These are phyloP conservation scores for Mortierella polycephala DNA, from an alignment of 371 early-diverging fungal species.

Conservation along the genomic window DNA sequence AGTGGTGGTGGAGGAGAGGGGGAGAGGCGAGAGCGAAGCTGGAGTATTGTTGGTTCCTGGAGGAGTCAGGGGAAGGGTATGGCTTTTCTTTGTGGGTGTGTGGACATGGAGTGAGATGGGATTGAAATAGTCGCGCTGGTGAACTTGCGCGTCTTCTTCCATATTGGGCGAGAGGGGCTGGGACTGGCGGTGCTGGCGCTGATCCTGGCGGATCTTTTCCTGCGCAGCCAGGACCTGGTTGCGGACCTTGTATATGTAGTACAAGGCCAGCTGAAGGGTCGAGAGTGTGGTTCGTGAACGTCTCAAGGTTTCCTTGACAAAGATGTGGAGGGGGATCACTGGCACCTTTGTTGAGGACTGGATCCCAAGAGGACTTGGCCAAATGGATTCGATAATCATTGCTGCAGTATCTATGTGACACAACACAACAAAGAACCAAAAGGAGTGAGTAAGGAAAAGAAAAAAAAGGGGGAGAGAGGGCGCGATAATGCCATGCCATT, in stretches of 20 bases:
- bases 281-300: conserved; percentile 84
- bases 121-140: conserved; percentile 48
- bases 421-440: neutral
- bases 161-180: conserved; percentile 47
- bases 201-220: conserved; percentile 52
- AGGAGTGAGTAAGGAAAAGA: neutral
- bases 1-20: conserved; percentile 23
- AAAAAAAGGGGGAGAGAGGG: neutral
- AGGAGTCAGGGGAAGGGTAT: conserved; percentile 51
- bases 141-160: conserved; percentile 25
- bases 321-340: conserved; percentile 73
- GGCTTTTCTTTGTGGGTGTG: conserved; percentile 15
- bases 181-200: conserved; percentile 47
- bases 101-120: conserved; percentile 19
- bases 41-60: conserved; percentile 52
- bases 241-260: conserved; percentile 71
- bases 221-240: conserved; percentile 49
- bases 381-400: conserved; percentile 70
- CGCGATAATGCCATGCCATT: no score
- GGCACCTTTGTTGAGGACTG: conserved; percentile 50
- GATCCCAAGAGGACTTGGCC: conserved; percentile 56
- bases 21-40: conserved; percentile 37
- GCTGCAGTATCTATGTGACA: conserved; percentile 62
- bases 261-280: conserved; percentile 79
- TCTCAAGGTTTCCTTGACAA: conserved; percentile 82